phyloP scores from a whole-genome alignment of 2,329 filamentous ascomycete species.

The Clonostachys byssicola region DNA sequence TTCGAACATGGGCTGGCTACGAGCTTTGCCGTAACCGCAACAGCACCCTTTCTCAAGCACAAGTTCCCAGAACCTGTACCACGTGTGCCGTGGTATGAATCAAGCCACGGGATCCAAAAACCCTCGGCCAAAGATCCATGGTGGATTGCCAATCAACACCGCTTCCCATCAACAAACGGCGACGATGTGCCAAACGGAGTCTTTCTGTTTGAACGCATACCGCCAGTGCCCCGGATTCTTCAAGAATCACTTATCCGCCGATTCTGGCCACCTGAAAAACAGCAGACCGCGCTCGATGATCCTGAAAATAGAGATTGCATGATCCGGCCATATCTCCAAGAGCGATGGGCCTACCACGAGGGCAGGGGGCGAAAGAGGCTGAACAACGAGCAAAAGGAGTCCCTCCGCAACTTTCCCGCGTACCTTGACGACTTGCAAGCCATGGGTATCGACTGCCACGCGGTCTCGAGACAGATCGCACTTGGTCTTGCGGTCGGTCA shows the following conservation, averaged over 20 bases:
- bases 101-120: slow-evolving; percentile 4
- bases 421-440: slow-evolving; percentile 5
- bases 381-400: slow-evolving; percentile 6
- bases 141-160: slow-evolving; percentile 2
- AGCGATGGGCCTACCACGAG: slow-evolving; percentile 4
- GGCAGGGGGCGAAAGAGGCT: slow-evolving; percentile 3
- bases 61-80: slow-evolving; percentile 2
- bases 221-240: slow-evolving; percentile 3
- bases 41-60: slow-evolving; percentile 1
- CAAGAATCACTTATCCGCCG: slow-evolving; percentile 4
- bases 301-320: slow-evolving; percentile 5
- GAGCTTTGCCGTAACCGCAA: slow-evolving; percentile 4
- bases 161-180: slow-evolving; percentile 4
- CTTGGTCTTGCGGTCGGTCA: slow-evolving; percentile 4
- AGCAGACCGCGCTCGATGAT: slow-evolving; percentile 2
- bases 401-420: slow-evolving; percentile 4
- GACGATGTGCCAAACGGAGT: slow-evolving; percentile 5
- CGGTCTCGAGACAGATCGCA: slow-evolving; percentile 4
- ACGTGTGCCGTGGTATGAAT: slow-evolving; percentile 5
- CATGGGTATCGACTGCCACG: slow-evolving; percentile 3
- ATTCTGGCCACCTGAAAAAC: slow-evolving; percentile 2
- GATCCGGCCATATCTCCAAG: slow-evolving; percentile 5
- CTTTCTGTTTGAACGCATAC: slow-evolving; percentile 5
- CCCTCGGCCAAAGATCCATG: slow-evolving; percentile 2
- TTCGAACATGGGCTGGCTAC: slow-evolving; percentile 4